These are phyloP conservation scores for Trypanosoma avium DNA, from an alignment of 208 protist genomes.

Conservation along the genomic window DNA sequence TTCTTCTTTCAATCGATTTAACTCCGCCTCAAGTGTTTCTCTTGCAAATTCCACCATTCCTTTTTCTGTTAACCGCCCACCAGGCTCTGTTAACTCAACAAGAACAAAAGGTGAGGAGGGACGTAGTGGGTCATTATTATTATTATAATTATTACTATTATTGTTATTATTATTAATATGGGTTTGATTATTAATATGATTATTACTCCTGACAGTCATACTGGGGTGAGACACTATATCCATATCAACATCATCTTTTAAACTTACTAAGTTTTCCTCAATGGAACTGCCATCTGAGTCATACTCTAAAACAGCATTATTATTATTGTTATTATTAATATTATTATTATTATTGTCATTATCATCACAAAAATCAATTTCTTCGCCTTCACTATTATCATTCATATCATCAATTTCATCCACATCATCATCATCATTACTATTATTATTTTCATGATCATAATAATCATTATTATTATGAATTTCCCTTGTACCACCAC, in stretches of 20 bases:
- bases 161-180: not conserved
- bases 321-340: too few relatives aligned
- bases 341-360: not conserved
- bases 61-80: not conserved
- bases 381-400: not conserved
- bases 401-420: not conserved
- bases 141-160: not conserved
- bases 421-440: not conserved
- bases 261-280: too few relatives aligned
- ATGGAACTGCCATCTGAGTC: too few relatives aligned
- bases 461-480: not conserved
- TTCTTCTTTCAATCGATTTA: too few relatives aligned
- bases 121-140: not conserved
- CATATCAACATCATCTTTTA: too few relatives aligned
- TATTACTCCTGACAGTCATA: too few relatives aligned
- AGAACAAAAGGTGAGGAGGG: conserved; percentile 27
- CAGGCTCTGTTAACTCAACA: conserved; percentile 12
- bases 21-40: too few relatives aligned
- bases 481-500: not conserved
- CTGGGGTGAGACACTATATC: too few relatives aligned
- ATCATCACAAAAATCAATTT: not conserved
- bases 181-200: too few relatives aligned
- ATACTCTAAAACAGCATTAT: too few relatives aligned
- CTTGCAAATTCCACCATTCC: too few relatives aligned
- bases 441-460: not conserved